Evolutionary conservation across 2,329 filamentous ascomycete genomes (phyloP).

Genomic region (Cladobotryum protrusum): DNA sequence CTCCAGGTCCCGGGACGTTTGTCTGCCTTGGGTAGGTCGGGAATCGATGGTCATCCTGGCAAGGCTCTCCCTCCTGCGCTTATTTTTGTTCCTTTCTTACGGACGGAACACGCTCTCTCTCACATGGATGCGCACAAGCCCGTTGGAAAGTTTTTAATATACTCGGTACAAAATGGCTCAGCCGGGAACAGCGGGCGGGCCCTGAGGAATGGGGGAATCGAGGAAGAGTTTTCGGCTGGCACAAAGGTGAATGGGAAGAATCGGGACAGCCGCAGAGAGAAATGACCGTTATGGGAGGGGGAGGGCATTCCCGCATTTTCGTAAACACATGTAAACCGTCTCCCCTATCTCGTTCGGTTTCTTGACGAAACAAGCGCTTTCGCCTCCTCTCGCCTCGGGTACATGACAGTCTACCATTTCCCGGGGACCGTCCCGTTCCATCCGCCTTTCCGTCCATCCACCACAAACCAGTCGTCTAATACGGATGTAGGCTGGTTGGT

Average conservation of each 20-base stretch:
- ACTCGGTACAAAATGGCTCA: slow-evolving; percentile 8
- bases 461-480: not conserved
- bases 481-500: no score
- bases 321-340: no score
- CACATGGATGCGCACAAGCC: slow-evolving; percentile 5
- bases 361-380: no score
- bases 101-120: slow-evolving; percentile 3
- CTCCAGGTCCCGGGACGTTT: no score
- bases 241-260: slow-evolving; percentile 1
- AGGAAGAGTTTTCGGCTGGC: not conserved
- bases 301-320: no score
- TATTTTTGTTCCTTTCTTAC: not conserved
- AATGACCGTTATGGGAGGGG: not conserved
- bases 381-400: no score
- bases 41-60: no score
- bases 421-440: slow-evolving; percentile 12
- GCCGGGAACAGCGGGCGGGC: not conserved
- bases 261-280: not conserved
- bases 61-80: no score
- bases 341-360: no score
- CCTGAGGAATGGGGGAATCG: not conserved
- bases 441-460: slow-evolving; percentile 6
- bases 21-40: no score
- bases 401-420: not conserved
- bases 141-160: not conserved